Evolutionary conservation across 2,329 filamentous ascomycete species (phyloP).

Genomic region (Aureobasidium subglaciale): DNA sequence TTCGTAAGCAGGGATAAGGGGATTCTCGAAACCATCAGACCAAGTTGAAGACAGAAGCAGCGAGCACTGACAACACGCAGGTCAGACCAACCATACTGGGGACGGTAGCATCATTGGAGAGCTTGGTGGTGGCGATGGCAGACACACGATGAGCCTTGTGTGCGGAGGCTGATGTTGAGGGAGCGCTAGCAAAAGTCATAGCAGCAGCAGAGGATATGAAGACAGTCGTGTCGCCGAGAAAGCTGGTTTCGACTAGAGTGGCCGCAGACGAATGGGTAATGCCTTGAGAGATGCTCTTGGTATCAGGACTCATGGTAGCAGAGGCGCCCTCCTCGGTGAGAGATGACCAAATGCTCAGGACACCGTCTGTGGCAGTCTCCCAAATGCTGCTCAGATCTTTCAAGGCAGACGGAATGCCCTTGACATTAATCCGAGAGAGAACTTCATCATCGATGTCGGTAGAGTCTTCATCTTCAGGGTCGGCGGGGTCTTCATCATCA

Average conservation of each 20-base stretch:
- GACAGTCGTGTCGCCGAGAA: background rate
- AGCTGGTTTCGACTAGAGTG: background rate
- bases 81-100: background rate
- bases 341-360: too few relatives aligned
- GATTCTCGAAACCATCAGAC: background rate
- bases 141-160: background rate
- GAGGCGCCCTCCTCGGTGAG: background rate
- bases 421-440: too few relatives aligned
- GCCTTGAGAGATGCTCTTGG: background rate
- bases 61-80: background rate
- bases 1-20: too few relatives aligned
- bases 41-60: slow-evolving; percentile 7
- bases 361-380: too few relatives aligned
- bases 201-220: background rate
- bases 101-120: slow-evolving; percentile 4
- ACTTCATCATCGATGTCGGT: too few relatives aligned
- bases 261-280: background rate
- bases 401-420: too few relatives aligned
- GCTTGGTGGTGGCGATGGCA: background rate
- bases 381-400: too few relatives aligned
- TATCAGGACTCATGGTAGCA: background rate
- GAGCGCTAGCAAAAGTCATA: background rate
- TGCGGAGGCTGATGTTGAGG: slow-evolving; percentile 8
- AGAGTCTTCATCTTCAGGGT: too few relatives aligned
- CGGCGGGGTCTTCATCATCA: too few relatives aligned